Percentiles rank a stretch among this genome's conserved stretches.
These are phyloP conservation scores for Gonium pectorale DNA, from an alignment of 139 green algal species.

Conservation along the genomic window DNA sequence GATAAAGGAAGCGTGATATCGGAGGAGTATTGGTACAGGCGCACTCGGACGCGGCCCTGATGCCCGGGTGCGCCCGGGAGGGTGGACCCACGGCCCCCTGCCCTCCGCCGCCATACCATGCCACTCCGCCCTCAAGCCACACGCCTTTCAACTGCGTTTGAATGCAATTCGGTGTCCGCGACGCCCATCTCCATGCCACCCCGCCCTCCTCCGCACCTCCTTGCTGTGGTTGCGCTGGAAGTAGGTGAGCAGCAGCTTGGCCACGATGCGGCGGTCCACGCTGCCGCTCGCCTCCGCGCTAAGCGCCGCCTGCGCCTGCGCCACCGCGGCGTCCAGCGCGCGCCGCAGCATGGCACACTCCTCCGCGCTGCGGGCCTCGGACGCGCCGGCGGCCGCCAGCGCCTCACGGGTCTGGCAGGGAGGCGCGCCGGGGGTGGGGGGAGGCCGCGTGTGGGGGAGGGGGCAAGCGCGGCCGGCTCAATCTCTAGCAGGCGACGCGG, in stretches of 20 bases:
- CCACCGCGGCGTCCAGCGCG: constrained; percentile 57
- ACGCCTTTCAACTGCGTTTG: too few species aligned
- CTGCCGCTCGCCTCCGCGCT: constrained; percentile 51
- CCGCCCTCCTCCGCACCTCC: constrained; percentile 43
- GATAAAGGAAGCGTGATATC: too few species aligned
- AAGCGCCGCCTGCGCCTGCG: constrained; percentile 46
- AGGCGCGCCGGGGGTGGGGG: background rate
- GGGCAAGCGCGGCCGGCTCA: too few species aligned
- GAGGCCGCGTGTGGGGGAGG: too few species aligned
- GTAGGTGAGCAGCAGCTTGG: constrained; percentile 78
- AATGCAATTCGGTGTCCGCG: too few species aligned
- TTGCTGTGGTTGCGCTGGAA: constrained; percentile 64
- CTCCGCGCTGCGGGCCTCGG: constrained; percentile 46
- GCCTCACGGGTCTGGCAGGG: constrained; percentile 11
- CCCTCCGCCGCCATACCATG: too few species aligned
- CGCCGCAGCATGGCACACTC: constrained; percentile 71
- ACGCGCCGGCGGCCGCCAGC: background rate
- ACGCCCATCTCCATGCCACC: background rate
- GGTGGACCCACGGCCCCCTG: too few species aligned
- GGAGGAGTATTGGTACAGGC: too few species aligned
- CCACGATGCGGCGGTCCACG: constrained; percentile 74
- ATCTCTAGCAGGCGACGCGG: too few species aligned
- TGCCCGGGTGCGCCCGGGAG: too few species aligned
- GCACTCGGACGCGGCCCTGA: too few species aligned
- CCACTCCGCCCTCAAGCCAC: too few species aligned